Evolutionary conservation across 2,329 filamentous ascomycete species (phyloP).

Genomic region (Cladophialophora exuberans): DNA sequence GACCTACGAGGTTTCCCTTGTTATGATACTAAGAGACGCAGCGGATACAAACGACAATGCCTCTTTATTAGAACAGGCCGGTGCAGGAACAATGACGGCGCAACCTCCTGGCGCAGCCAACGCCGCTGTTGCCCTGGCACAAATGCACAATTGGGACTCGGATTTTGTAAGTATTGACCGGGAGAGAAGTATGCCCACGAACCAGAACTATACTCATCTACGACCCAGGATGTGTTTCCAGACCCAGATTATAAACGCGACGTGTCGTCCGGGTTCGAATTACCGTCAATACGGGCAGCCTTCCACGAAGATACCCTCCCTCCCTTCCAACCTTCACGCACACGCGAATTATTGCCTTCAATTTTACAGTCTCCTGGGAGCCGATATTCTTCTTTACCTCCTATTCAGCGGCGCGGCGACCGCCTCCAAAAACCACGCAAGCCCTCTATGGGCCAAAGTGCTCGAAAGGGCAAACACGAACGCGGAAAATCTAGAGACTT

Average conservation of each 20-base stretch:
- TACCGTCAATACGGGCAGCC: slow-evolving; percentile 70
- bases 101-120: slow-evolving; percentile 69
- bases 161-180: slow-evolving; percentile 64
- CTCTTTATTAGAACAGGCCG: slow-evolving; percentile 68
- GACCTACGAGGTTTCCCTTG: slow-evolving; percentile 28
- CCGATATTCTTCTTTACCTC: slow-evolving; percentile 84
- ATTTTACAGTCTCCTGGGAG: slow-evolving; percentile 77
- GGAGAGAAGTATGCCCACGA: slow-evolving; percentile 1
- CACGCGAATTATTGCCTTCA: slow-evolving; percentile 78
- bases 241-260: slow-evolving; percentile 69
- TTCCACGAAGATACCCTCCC: slow-evolving; percentile 75
- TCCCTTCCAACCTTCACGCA: slow-evolving; percentile 62
- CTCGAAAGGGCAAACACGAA: slow-evolving; percentile 76
- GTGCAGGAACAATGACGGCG: slow-evolving; percentile 71
- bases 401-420: slow-evolving; percentile 70
- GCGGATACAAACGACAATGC: slow-evolving; percentile 66
- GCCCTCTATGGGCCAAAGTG: slow-evolving; percentile 80
- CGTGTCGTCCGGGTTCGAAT: slow-evolving; percentile 67
- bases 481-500: slow-evolving; percentile 60
- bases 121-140: slow-evolving; percentile 83
- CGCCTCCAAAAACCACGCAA: slow-evolving; percentile 77
- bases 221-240: slow-evolving; percentile 68
- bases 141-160: slow-evolving; percentile 81
- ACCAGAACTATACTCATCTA: slow-evolving; percentile 31
- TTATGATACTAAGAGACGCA: slow-evolving; percentile 35